Percentiles rank a stretch among this genome's conserved stretches.
Conservation (phyloP, 345 rosid species). For the Erucastrum elatum region DNA sequence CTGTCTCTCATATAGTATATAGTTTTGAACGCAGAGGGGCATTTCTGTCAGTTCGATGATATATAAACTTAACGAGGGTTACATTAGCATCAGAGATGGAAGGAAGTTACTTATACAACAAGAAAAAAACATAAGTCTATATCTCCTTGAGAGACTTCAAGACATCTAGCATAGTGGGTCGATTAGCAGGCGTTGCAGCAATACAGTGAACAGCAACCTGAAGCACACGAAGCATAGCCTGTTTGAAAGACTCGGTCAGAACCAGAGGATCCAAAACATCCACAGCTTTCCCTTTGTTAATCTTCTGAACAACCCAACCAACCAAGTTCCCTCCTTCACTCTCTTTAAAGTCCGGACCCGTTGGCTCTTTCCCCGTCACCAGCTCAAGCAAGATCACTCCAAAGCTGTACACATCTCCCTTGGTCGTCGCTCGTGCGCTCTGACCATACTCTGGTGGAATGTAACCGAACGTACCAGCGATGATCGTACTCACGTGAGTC, state of each 20-base stretch:
- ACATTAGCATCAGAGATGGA: constrained; percentile 1
- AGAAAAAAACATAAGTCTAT: constrained; percentile 18
- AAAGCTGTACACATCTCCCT: constrained; percentile 70
- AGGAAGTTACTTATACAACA: background rate
- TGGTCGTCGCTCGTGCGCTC: constrained; percentile 70
- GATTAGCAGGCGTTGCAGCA: constrained; percentile 64
- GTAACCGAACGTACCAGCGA: constrained; percentile 85
- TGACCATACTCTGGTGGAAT: constrained; percentile 97
- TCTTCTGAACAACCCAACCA: constrained; percentile 81
- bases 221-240: constrained; percentile 64
- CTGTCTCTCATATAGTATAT: background rate
- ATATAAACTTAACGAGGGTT: background rate
- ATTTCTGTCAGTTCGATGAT: background rate
- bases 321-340: constrained; percentile 87
- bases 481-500: constrained; percentile 84
- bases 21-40: background rate
- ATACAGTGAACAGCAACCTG: constrained; percentile 65
- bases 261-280: constrained; percentile 71
- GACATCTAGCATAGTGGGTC: constrained; percentile 76
- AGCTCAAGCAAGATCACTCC: background rate
- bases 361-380: constrained; percentile 1
- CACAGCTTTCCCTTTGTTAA: constrained; percentile 55
- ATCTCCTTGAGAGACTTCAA: constrained; percentile 58
- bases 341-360: background rate
- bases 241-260: constrained; percentile 47